Conservation (phyloP, 495 filamentous ascomycete species). For the Neurospora sp. region DNA sequence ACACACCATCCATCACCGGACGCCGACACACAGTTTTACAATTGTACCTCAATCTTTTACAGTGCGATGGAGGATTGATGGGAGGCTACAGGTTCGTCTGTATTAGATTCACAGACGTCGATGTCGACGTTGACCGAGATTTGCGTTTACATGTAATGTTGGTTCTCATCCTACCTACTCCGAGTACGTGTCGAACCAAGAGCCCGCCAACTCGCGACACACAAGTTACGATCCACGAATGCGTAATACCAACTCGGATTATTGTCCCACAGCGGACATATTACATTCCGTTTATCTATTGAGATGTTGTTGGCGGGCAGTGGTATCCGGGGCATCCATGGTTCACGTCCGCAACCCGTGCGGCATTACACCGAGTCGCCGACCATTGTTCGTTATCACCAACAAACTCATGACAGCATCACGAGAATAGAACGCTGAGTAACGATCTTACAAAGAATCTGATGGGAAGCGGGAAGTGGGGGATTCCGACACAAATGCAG, state of each 20-base stretch:
- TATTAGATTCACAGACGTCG: not conserved
- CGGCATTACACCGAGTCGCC: too few species aligned
- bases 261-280: not conserved
- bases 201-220: not conserved
- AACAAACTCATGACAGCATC: not conserved
- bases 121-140: not conserved
- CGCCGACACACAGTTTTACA: not conserved
- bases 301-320: not conserved
- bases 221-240: not conserved
- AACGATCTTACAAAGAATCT: not conserved
- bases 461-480: not conserved
- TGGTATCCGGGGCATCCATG: not conserved
- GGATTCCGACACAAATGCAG: not conserved
- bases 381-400: too few species aligned
- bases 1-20: not conserved
- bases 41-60: too few species aligned
- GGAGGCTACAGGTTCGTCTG: not conserved
- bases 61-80: not conserved
- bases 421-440: not conserved
- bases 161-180: not conserved
- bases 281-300: not conserved
- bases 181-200: not conserved
- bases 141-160: not conserved
- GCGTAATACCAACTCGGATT: not conserved
- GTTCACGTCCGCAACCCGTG: not conserved